Percentiles rank a stretch among this genome's conserved stretches.
Evolutionary conservation across 352 stramenopile species (phyloP).

Genomic region (Globisporangium spinosum): DNA sequence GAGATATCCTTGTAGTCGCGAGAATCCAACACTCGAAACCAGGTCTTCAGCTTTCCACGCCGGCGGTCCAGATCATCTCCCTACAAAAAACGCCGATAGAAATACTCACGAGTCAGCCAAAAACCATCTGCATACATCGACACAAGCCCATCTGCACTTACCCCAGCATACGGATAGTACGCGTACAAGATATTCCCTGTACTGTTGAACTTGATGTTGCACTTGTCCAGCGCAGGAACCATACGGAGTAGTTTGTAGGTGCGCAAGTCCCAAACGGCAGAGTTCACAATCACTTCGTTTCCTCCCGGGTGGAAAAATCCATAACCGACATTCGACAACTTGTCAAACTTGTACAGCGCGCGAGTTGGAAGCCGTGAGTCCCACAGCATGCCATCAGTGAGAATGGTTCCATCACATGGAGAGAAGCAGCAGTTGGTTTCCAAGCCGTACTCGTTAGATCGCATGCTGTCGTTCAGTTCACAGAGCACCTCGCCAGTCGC

Average conservation of each 20-base stretch:
- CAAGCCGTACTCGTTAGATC: conserved; percentile 69
- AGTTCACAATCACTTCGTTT: conserved; percentile 89
- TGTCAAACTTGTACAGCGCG: conserved; percentile 88
- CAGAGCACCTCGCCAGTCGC: conserved; percentile 58
- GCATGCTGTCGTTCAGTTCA: conserved; percentile 55
- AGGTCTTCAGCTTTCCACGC: conserved; percentile 73
- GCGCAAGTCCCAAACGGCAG: conserved; percentile 86
- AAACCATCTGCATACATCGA: background rate
- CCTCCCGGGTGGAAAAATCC: conserved; percentile 85
- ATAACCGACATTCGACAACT: conserved; percentile 79
- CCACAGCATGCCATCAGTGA: conserved; percentile 83
- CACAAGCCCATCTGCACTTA: conserved; percentile 25
- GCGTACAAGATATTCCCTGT: conserved; percentile 74
- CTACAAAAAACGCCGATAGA: conserved; percentile 21
- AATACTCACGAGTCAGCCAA: background rate
- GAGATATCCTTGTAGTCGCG: conserved; percentile 84
- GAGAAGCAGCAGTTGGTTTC: conserved; percentile 84
- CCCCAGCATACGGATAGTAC: conserved; percentile 71
- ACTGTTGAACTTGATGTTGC: conserved; percentile 69
- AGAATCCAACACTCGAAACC: conserved; percentile 80
- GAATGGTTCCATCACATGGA: conserved; percentile 60
- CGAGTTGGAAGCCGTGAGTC: conserved; percentile 65
- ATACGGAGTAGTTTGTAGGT: conserved; percentile 83
- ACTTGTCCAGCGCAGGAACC: conserved; percentile 86
- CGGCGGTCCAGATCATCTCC: conserved; percentile 52